Conservation (phyloP, 805 yeast species). For the Saccharomyces eubayanus region DNA sequence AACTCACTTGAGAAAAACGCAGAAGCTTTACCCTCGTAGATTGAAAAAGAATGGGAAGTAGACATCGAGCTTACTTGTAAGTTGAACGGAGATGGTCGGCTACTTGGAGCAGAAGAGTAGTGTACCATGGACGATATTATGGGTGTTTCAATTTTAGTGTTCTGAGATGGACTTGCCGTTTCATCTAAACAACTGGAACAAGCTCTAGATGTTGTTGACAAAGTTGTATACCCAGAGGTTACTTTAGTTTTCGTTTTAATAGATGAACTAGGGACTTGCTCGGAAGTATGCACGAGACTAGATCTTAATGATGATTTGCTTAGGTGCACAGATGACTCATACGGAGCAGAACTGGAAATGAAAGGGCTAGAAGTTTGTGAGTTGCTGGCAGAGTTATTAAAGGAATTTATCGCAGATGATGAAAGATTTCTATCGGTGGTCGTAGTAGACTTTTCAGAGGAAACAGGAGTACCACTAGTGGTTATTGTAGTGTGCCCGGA, state of each 20-base stretch:
- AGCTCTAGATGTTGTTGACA: not conserved
- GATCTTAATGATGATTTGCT: not conserved
- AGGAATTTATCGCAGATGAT: not conserved
- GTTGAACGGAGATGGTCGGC: not conserved
- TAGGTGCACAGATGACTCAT: not conserved
- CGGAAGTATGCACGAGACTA: not conserved
- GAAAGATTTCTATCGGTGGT: not conserved
- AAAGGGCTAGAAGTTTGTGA: not conserved
- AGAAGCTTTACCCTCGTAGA: not conserved
- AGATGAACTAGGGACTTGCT: not conserved
- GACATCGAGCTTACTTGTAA: not conserved
- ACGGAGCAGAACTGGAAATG: not conserved
- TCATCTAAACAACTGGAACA: not conserved
- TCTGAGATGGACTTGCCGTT: not conserved
- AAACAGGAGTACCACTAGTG: not conserved
- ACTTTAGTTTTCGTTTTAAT: not conserved
- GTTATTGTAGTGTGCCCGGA: conserved; percentile 2
- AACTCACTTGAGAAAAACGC: not conserved
- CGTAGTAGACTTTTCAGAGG: not conserved
- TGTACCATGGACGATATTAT: not conserved
- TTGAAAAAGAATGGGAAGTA: not conserved
- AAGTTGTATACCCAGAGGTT: not conserved
- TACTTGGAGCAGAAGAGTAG: not conserved
- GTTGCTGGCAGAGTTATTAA: not conserved
- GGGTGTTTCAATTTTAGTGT: not conserved